Conservation (phyloP, 1,139 yeast genomes). For the Insectozyma bohioensis region DNA sequence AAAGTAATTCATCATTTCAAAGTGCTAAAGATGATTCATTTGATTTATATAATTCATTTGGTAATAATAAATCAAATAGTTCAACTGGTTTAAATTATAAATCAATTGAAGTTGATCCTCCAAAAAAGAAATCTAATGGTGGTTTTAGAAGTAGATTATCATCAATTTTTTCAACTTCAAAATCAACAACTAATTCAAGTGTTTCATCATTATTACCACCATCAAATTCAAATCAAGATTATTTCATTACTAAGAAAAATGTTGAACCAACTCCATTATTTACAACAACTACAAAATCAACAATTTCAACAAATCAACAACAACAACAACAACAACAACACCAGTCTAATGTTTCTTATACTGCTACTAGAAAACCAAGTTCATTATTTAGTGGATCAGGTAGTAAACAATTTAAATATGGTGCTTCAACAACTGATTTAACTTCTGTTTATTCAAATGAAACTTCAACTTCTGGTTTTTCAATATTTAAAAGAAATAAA, state of each 20-base stretch:
- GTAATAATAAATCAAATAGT: neutral
- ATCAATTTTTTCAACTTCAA: constrained; percentile 22
- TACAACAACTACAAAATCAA: constrained; percentile 3
- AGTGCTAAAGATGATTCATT: constrained; percentile 18
- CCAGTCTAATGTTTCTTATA: constrained; percentile 7
- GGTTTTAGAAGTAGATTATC: constrained; percentile 30
- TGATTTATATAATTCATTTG: constrained; percentile 22
- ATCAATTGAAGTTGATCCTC: constrained; percentile 15
- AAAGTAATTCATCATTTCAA: constrained; percentile 3
- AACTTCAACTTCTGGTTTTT: constrained; percentile 34
- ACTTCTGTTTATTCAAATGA: constrained; percentile 30
- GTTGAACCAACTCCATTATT: neutral
- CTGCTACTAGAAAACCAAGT: constrained; percentile 9
- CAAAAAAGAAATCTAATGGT: constrained; percentile 24
- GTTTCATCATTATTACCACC: neutral
- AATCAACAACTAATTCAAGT: constrained; percentile 10
- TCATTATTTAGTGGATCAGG: constrained; percentile 8
- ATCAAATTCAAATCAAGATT: neutral
- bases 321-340: constrained; percentile 4
- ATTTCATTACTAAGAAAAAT: neutral
- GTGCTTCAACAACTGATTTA: constrained; percentile 20
- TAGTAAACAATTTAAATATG: constrained; percentile 12
- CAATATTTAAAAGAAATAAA: constrained; percentile 26
- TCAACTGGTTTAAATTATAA: constrained; percentile 15
- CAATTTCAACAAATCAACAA: constrained; percentile 4